Evolutionary conservation across 495 filamentous ascomycete species (phyloP).

Genomic region (Neurospora sp.): DNA sequence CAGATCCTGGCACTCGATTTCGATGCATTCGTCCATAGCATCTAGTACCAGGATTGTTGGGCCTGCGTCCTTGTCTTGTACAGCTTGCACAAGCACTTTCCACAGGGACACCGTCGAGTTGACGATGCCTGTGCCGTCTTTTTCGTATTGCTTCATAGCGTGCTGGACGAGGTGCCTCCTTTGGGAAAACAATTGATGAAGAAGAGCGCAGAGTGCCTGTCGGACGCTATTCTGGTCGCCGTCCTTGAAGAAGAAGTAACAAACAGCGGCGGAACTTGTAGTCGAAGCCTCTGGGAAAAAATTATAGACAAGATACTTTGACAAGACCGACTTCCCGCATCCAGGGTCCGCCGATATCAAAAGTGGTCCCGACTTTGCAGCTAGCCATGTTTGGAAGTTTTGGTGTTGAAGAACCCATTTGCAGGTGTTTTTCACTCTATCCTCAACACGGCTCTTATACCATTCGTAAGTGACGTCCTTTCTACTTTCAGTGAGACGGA

Average conservation of each 20-base stretch:
- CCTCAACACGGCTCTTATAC: slow-evolving; percentile 20
- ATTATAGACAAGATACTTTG: slow-evolving; percentile 28
- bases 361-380: slow-evolving; percentile 1
- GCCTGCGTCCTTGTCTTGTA: slow-evolving; percentile 23
- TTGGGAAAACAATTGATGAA: slow-evolving; percentile 22
- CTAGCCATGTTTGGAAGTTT: neutral
- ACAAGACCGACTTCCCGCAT: slow-evolving; percentile 39
- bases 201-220: slow-evolving; percentile 24
- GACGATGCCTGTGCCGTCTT: neutral
- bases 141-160: neutral
- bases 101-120: slow-evolving; percentile 24
- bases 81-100: slow-evolving; percentile 22
- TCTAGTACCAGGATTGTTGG: slow-evolving; percentile 34
- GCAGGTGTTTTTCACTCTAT: slow-evolving; percentile 8
- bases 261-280: slow-evolving; percentile 6
- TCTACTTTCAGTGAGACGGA: slow-evolving; percentile 14
- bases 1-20: neutral
- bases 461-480: slow-evolving; percentile 32
- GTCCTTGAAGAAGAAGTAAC: slow-evolving; percentile 27
- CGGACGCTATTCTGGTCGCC: slow-evolving; percentile 12
- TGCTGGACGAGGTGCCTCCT: slow-evolving; percentile 5
- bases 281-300: neutral
- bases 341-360: slow-evolving; percentile 39
- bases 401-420: slow-evolving; percentile 24
- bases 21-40: slow-evolving; percentile 16